Conservation (phyloP, 2,329 filamentous ascomycete species). For the Arachnopeziza araneosa region DNA sequence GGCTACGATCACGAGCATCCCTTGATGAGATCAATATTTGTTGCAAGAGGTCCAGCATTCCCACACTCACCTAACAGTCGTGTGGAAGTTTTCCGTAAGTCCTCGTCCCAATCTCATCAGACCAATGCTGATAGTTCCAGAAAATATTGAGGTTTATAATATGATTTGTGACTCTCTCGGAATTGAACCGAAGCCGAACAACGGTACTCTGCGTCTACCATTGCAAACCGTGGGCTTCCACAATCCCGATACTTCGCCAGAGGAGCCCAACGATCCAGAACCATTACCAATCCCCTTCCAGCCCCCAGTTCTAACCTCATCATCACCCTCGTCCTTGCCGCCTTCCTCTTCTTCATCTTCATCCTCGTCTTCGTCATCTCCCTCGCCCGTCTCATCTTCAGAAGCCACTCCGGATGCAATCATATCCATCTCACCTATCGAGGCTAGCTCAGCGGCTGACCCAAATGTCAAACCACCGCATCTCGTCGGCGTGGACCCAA, state of each 20-base stretch:
- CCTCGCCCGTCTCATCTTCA: conserved; percentile 1
- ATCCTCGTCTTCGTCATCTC: neutral
- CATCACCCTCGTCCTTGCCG: neutral
- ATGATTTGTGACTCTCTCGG: conserved; percentile 85
- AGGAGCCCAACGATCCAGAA: conserved; percentile 50
- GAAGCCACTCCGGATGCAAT: conserved; percentile 15
- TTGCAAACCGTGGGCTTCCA: conserved; percentile 45
- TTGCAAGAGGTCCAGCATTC: conserved; percentile 88
- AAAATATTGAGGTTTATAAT: conserved; percentile 95
- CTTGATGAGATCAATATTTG: conserved; percentile 92
- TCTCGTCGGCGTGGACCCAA: conserved; percentile 25
- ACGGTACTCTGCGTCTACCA: conserved; percentile 76
- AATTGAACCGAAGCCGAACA: conserved; percentile 70
- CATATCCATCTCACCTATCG: conserved; percentile 27
- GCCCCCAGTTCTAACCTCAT: neutral
- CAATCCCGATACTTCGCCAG: conserved; percentile 41
- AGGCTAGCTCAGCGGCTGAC: conserved; percentile 25
- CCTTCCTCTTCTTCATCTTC: conserved; percentile 11
- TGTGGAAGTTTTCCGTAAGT: conserved; percentile 75
- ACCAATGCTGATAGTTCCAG: conserved; percentile 37
- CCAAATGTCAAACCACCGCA: conserved; percentile 20
- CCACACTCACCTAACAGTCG: conserved; percentile 77
- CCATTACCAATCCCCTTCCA: conserved; percentile 11
- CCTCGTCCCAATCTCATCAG: neutral
- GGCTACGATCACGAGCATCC: conserved; percentile 95